phyloP scores from a whole-genome alignment of 2,329 filamentous ascomycete species.

The Penicillium polonicum region DNA sequence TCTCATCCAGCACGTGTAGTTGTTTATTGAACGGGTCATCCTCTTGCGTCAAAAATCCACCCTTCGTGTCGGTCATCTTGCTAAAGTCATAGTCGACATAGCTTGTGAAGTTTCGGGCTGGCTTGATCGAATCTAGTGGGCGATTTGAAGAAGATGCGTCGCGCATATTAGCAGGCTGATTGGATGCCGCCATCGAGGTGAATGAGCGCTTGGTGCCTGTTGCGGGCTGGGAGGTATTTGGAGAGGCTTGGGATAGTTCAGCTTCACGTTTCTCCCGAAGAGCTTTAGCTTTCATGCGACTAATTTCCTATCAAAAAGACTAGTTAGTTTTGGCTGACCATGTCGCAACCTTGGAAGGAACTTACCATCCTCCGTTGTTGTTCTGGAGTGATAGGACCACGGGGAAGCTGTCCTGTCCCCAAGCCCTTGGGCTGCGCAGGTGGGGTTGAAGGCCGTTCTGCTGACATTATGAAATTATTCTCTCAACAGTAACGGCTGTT shows the following conservation, averaged over 20 bases:
- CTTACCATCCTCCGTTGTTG: slow-evolving; percentile 58
- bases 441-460: slow-evolving; percentile 24
- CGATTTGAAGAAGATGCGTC: slow-evolving; percentile 57
- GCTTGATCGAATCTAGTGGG: slow-evolving; percentile 58
- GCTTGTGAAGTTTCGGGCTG: slow-evolving; percentile 84
- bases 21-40: slow-evolving; percentile 90
- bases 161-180: slow-evolving; percentile 60
- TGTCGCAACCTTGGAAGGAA: background rate
- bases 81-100: slow-evolving; percentile 98
- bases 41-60: slow-evolving; percentile 84
- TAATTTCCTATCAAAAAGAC: slow-evolving; percentile 66
- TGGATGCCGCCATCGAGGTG: slow-evolving; percentile 58
- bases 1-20: slow-evolving; percentile 56
- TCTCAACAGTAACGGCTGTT: background rate
- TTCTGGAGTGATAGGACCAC: slow-evolving; percentile 57
- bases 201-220: slow-evolving; percentile 72
- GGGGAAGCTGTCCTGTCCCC: slow-evolving; percentile 42
- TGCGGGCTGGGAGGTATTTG: slow-evolving; percentile 45
- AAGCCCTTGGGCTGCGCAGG: slow-evolving; percentile 43
- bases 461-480: slow-evolving; percentile 15
- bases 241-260: slow-evolving; percentile 47
- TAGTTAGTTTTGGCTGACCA: slow-evolving; percentile 3
- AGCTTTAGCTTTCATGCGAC: slow-evolving; percentile 83
- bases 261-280: slow-evolving; percentile 71
- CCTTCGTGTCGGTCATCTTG: slow-evolving; percentile 97